Evolutionary conservation across 2,329 filamentous ascomycete genomes (phyloP).

Genomic region (Penicillium freii): DNA sequence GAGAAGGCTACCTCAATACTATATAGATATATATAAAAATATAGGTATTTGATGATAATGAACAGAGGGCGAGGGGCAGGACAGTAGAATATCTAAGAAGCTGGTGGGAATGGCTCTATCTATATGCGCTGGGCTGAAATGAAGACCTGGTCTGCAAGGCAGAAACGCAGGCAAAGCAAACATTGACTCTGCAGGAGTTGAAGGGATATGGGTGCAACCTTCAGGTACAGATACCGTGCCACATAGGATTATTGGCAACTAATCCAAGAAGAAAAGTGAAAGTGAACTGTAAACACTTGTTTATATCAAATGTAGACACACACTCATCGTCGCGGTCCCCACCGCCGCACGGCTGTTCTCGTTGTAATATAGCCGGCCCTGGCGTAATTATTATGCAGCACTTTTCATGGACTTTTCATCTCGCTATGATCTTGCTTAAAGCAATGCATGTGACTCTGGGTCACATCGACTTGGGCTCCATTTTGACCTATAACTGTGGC

Average conservation of each 20-base stretch:
- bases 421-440: background rate
- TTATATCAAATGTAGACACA: background rate
- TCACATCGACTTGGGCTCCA: background rate
- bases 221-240: background rate
- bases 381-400: background rate
- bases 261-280: background rate
- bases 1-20: too few species aligned
- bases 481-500: background rate
- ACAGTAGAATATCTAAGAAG: too few species aligned
- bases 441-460: background rate
- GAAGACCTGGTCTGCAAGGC: too few species aligned
- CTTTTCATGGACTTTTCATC: background rate
- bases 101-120: too few species aligned
- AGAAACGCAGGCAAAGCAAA: background rate
- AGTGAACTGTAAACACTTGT: background rate
- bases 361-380: background rate
- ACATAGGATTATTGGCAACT: background rate
- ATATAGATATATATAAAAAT: too few species aligned
- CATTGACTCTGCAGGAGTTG: background rate
- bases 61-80: too few species aligned
- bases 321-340: background rate
- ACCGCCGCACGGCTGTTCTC: background rate
- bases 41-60: too few species aligned
- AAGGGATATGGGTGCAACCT: background rate
- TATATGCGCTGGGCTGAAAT: too few species aligned